Percentiles rank a stretch among this genome's conserved stretches.
Evolutionary conservation across 2,329 filamentous ascomycete genomes (phyloP).

Genomic region (Phoma sp.): DNA sequence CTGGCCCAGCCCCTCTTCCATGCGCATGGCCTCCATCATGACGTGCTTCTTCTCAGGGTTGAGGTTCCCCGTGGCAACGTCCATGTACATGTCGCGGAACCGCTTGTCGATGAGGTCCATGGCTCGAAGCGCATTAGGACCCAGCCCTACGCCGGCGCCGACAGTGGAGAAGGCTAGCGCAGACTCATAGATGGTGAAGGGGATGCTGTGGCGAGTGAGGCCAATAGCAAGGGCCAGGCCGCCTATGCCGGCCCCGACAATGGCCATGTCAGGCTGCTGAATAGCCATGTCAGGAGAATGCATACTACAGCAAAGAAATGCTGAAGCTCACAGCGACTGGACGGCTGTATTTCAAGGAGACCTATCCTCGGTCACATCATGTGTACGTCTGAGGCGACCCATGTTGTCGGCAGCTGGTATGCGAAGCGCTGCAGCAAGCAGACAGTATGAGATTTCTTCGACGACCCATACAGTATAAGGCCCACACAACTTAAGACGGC

Average conservation of each 20-base stretch:
- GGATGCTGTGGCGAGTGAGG: conserved; percentile 23
- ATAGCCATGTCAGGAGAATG: neutral
- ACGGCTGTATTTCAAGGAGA: neutral
- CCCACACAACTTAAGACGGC: conserved; percentile 3
- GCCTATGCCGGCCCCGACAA: conserved; percentile 31
- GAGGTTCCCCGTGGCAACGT: conserved; percentile 49
- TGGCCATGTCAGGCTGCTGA: conserved; percentile 8
- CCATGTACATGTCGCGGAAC: conserved; percentile 48
- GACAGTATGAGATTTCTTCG: neutral
- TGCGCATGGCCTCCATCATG: conserved; percentile 51
- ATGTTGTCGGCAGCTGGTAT: conserved; percentile 1
- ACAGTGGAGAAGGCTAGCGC: conserved; percentile 25
- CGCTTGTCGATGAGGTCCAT: conserved; percentile 51
- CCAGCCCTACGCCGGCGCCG: conserved; percentile 41
- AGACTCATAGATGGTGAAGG: conserved; percentile 34
- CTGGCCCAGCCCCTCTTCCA: conserved; percentile 50
- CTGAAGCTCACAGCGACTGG: neutral
- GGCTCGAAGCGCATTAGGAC: conserved; percentile 50
- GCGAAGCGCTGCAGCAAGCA: neutral
- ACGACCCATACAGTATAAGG: neutral
- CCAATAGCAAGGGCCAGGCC: conserved; percentile 33
- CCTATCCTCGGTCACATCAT: neutral
- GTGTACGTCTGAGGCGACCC: neutral
- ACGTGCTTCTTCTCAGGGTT: conserved; percentile 46
- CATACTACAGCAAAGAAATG: neutral